phyloP scores from a whole-genome alignment of 371 early-diverging fungal species.

The Haplosporangium sp. region DNA sequence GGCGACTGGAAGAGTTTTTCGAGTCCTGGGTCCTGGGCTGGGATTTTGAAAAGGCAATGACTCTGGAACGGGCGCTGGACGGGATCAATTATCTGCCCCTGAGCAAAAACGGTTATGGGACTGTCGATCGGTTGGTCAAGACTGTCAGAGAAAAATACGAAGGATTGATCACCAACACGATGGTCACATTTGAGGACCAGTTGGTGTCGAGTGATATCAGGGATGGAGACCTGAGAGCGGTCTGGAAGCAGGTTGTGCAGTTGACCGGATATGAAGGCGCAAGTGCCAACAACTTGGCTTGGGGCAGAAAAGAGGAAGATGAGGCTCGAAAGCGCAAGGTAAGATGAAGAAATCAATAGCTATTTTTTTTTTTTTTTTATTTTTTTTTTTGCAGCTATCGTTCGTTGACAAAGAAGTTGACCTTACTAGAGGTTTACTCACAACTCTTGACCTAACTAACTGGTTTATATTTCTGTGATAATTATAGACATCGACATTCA shows the following conservation, averaged over 20 bases:
- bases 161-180: constrained; percentile 39
- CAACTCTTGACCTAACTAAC: no score
- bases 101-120: constrained; percentile 46
- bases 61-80: constrained; percentile 57
- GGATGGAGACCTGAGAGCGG: constrained; percentile 32
- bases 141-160: constrained; percentile 39
- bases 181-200: constrained; percentile 54
- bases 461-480: no score
- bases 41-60: constrained; percentile 70
- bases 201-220: constrained; percentile 53
- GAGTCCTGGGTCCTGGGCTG: constrained; percentile 73
- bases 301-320: constrained; percentile 53
- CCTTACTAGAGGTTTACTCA: no score
- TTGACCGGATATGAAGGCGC: constrained; percentile 45
- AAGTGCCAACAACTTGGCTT: constrained; percentile 16
- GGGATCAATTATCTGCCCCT: constrained; percentile 61
- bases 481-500: constrained; percentile 48
- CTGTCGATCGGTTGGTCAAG: constrained; percentile 58
- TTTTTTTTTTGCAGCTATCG: background rate
- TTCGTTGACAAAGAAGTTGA: background rate
- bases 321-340: constrained; percentile 45
- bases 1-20: constrained; percentile 70
- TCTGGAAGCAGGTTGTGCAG: constrained; percentile 44
- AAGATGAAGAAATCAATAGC: background rate
- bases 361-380: background rate